phyloP scores from a whole-genome alignment of 2,329 filamentous ascomycete genomes.

The Xylaria sp. region DNA sequence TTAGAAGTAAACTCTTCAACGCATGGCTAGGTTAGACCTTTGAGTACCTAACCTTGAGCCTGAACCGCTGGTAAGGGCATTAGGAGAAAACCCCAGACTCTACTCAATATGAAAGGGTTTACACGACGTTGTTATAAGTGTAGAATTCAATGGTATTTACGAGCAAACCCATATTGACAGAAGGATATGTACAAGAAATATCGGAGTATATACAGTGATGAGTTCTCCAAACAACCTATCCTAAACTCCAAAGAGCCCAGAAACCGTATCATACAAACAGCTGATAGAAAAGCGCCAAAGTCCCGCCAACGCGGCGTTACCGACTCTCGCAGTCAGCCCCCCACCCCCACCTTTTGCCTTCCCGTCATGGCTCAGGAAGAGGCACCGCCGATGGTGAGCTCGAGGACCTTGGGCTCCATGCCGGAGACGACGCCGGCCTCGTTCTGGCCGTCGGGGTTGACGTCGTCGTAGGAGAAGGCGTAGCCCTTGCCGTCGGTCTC shows the following conservation, averaged over 20 bases:
- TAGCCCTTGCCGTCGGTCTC: conserved; percentile 65
- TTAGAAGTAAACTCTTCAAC: too few species aligned
- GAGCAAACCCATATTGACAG: too few species aligned
- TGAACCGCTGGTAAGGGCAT: too few species aligned
- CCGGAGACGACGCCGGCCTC: conserved; percentile 56
- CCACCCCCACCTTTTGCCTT: not conserved
- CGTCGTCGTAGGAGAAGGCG: conserved; percentile 70
- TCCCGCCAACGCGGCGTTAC: not conserved
- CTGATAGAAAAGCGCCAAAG: not conserved
- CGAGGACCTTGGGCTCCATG: conserved; percentile 47
- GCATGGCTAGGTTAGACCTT: too few species aligned
- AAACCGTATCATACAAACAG: not conserved
- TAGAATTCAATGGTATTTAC: too few species aligned
- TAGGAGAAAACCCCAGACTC: too few species aligned
- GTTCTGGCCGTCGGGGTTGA: conserved; percentile 60
- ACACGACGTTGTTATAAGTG: too few species aligned
- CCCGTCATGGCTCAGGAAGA: conserved; percentile 38
- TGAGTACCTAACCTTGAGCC: too few species aligned
- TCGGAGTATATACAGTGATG: not conserved
- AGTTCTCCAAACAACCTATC: not conserved
- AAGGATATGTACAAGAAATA: not conserved
- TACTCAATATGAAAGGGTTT: too few species aligned
- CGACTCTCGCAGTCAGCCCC: too few species aligned
- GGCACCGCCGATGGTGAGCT: conserved; percentile 50
- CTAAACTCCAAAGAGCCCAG: not conserved